Evolutionary conservation across 352 stramenopile genomes (phyloP).

Genomic region (Lagenidium sp.): DNA sequence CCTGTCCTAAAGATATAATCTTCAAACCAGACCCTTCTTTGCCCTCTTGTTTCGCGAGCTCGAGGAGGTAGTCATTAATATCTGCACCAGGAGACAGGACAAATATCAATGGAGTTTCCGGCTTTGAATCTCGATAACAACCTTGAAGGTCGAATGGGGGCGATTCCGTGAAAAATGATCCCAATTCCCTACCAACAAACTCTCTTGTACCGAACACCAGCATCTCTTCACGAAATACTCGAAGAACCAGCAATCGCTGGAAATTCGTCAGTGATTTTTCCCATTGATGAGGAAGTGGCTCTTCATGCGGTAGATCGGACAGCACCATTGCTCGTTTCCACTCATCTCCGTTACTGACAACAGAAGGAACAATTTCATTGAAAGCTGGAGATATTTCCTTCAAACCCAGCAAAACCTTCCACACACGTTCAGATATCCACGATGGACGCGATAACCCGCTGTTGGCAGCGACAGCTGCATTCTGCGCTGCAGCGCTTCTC

Average conservation of each 20-base stretch:
- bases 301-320: slow-evolving; percentile 68
- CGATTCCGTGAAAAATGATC: slow-evolving; percentile 83
- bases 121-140: slow-evolving; percentile 89
- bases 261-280: slow-evolving; percentile 77
- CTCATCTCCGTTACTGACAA: slow-evolving; percentile 26
- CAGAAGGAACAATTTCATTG: slow-evolving; percentile 27
- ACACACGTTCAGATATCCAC: slow-evolving; percentile 76
- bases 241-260: slow-evolving; percentile 85
- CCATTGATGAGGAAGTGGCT: slow-evolving; percentile 58
- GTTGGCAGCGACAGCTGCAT: slow-evolving; percentile 16
- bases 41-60: slow-evolving; percentile 84
- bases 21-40: slow-evolving; percentile 84
- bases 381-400: slow-evolving; percentile 55
- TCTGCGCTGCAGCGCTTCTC: slow-evolving; percentile 40
- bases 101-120: slow-evolving; percentile 91
- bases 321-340: slow-evolving; percentile 79
- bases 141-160: slow-evolving; percentile 89
- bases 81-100: slow-evolving; percentile 90
- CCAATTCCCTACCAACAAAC: slow-evolving; percentile 78
- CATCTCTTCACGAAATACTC: slow-evolving; percentile 87
- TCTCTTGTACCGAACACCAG: slow-evolving; percentile 81
- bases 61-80: slow-evolving; percentile 91
- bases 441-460: slow-evolving; percentile 25
- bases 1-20: slow-evolving; percentile 93
- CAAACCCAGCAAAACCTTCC: slow-evolving; percentile 63